Evolutionary conservation across 352 stramenopile species (phyloP).

Genomic region (Phytopythium delawarense): DNA sequence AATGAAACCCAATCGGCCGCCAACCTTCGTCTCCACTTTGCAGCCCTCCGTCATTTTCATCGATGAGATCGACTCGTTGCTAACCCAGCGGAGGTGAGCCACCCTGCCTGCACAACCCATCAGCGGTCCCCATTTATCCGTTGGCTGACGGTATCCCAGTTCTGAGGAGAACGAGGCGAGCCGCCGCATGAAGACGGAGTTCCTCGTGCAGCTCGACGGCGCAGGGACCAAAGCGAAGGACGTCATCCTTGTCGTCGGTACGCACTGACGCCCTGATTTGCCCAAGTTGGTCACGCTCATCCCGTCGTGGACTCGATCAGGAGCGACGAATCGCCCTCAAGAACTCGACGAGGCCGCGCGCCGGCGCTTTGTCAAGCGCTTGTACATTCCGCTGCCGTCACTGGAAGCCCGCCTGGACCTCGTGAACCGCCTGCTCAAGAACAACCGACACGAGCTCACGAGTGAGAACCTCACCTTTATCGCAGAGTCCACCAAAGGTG

Average conservation of each 20-base stretch:
- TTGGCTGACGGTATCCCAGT: constrained; percentile 20
- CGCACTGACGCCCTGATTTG: neutral
- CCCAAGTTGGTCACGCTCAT: neutral
- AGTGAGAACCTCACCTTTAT: constrained; percentile 87
- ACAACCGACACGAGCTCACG: constrained; percentile 90
- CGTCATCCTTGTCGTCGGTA: constrained; percentile 88
- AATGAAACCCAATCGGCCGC: neutral
- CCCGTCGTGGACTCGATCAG: constrained; percentile 18
- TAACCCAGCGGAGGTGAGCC: constrained; percentile 91
- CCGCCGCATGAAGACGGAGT: constrained; percentile 98
- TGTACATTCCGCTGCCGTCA: constrained; percentile 97
- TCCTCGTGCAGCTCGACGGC: constrained; percentile 97
- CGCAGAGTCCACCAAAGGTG: constrained; percentile 81
- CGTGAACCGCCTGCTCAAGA: constrained; percentile 88
- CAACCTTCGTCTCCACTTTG: neutral
- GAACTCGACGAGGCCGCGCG: constrained; percentile 97
- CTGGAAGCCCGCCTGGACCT: constrained; percentile 84
- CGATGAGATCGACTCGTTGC: constrained; percentile 99
- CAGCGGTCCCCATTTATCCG: neutral
- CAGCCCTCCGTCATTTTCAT: constrained; percentile 98
- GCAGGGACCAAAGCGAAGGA: constrained; percentile 89
- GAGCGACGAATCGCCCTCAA: constrained; percentile 96
- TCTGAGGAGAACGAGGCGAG: constrained; percentile 97
- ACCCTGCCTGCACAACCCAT: neutral
- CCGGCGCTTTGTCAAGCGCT: constrained; percentile 95